A percentile compares a stretch with the other conserved stretches of the same genome.
Conservation (phyloP, 306 rosid genomes). For the Cicer bijugum region DNA sequence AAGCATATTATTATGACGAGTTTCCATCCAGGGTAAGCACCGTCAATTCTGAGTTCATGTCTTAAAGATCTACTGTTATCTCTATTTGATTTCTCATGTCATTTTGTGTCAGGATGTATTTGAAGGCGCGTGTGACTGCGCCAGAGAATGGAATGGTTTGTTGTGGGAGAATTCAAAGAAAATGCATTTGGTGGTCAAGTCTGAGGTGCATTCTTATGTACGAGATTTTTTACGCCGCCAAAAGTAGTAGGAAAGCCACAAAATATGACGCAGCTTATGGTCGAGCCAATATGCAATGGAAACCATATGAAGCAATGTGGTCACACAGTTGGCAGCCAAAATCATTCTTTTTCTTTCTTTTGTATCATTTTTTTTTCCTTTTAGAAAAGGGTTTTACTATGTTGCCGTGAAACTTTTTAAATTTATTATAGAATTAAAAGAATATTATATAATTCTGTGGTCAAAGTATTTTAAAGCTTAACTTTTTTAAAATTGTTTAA, state of each 20-base stretch:
- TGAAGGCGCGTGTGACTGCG: slow-evolving; percentile 86
- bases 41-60: slow-evolving; percentile 32
- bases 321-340: neutral
- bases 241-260: slow-evolving; percentile 51
- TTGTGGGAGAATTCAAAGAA: slow-evolving; percentile 90
- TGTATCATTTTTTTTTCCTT: neutral
- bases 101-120: slow-evolving; percentile 70
- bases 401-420: neutral
- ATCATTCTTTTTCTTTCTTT: neutral
- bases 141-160: slow-evolving; percentile 82
- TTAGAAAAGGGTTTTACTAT: neutral
- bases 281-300: neutral
- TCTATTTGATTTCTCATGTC: slow-evolving; percentile 24
- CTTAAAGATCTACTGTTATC: neutral
- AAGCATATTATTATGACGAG: slow-evolving; percentile 73
- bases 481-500: neutral
- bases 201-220: slow-evolving; percentile 69
- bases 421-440: neutral
- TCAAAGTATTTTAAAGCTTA: neutral
- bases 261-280: neutral
- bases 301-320: neutral
- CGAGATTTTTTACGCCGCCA: slow-evolving; percentile 77
- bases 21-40: slow-evolving; percentile 82
- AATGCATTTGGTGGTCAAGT: slow-evolving; percentile 81
- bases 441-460: neutral